Conservation (phyloP, 768 basidiomycete genomes). For the Tricholoma sp. region DNA sequence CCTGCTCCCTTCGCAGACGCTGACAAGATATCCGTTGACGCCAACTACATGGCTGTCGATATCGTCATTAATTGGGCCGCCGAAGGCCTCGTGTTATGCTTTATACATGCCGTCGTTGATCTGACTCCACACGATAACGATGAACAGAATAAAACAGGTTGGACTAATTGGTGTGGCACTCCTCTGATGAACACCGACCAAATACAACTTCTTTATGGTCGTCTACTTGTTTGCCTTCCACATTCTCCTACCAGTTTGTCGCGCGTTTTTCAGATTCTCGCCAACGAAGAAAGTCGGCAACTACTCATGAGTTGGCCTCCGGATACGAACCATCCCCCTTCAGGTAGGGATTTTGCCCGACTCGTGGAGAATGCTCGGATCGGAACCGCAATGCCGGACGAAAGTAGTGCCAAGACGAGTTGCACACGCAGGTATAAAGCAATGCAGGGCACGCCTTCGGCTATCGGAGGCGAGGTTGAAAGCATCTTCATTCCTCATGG, state of each 20-base stretch:
- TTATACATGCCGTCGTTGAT: slow-evolving; percentile 81
- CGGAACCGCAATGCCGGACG: slow-evolving; percentile 40
- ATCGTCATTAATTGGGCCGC: slow-evolving; percentile 89
- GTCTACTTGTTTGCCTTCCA: slow-evolving; percentile 47
- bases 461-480: slow-evolving; percentile 61
- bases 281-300: slow-evolving; percentile 51
- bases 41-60: slow-evolving; percentile 80
- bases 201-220: slow-evolving; percentile 51
- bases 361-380: slow-evolving; percentile 69
- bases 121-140: slow-evolving; percentile 68
- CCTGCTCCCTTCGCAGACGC: slow-evolving; percentile 52
- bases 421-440: slow-evolving; percentile 83
- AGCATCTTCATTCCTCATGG: slow-evolving; percentile 91
- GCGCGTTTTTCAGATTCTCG: slow-evolving; percentile 76
- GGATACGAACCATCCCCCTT: slow-evolving; percentile 44
- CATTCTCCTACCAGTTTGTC: slow-evolving; percentile 41
- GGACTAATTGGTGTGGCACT: slow-evolving; percentile 90
- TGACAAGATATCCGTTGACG: slow-evolving; percentile 65
- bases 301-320: slow-evolving; percentile 77
- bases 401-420: slow-evolving; percentile 75
- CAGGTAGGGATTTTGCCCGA: slow-evolving; percentile 46
- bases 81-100: slow-evolving; percentile 82
- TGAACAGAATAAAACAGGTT: slow-evolving; percentile 62
- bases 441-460: slow-evolving; percentile 55
- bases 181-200: slow-evolving; percentile 55